Evolutionary conservation across 148 eudicot species (phyloP).

Genomic region (Nepenthes mirabilis): DNA sequence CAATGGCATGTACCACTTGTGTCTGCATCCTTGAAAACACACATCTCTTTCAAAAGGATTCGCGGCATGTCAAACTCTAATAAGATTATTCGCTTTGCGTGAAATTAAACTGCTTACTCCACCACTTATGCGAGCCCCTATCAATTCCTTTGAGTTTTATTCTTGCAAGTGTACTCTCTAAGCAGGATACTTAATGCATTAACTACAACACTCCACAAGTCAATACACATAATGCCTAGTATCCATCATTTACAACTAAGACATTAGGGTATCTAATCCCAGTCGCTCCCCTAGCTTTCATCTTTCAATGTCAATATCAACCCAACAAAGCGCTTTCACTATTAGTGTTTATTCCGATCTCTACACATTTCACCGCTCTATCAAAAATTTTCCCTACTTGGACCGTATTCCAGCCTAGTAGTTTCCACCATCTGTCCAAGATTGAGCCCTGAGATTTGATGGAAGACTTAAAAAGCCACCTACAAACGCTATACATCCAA

Average conservation of each 20-base stretch:
- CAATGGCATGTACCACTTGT: constrained; percentile 4
- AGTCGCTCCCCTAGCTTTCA: constrained; percentile 2
- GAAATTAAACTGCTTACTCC: not conserved
- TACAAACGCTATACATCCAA: constrained; percentile 2
- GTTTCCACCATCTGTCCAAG: constrained; percentile 3
- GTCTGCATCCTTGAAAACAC: constrained; percentile 1
- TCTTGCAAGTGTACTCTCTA: constrained; percentile 3
- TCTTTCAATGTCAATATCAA: not conserved
- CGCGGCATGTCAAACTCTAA: constrained; percentile 1
- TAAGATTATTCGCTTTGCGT: constrained; percentile 4
- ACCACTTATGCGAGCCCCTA: not conserved
- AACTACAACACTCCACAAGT: constrained; percentile 2
- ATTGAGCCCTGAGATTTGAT: constrained; percentile 6
- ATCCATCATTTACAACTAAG: constrained; percentile 3
- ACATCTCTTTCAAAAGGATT: constrained; percentile 2
- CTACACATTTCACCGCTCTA: constrained; percentile 4
- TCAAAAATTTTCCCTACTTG: not conserved
- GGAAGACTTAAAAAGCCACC: constrained; percentile 5
- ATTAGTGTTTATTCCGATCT: constrained; percentile 3
- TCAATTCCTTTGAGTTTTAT: constrained; percentile 5
- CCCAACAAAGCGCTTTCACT: constrained; percentile 2
- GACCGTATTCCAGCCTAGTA: constrained; percentile 4
- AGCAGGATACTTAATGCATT: not conserved
- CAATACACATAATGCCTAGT: not conserved
- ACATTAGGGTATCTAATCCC: constrained; percentile 6